These are phyloP conservation scores for Rhizopogon rudus DNA, from an alignment of 768 basidiomycete genomes.

Conservation along the genomic window DNA sequence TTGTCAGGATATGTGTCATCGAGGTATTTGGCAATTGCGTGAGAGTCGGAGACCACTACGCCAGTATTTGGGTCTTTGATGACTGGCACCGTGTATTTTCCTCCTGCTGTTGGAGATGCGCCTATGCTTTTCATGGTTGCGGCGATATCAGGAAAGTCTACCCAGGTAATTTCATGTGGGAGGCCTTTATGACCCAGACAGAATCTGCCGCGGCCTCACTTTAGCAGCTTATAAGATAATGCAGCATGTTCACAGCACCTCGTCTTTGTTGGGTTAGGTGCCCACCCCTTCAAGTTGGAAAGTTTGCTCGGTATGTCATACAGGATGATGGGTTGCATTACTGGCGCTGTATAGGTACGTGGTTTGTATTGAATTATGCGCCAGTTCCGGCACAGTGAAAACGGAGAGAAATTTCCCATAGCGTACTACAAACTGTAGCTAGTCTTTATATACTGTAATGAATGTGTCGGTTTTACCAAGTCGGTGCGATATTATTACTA, in stretches of 20 bases:
- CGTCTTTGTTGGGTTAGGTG: neutral
- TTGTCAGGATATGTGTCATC: conserved; percentile 38
- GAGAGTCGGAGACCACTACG: conserved; percentile 33
- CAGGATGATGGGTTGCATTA: conserved; percentile 1
- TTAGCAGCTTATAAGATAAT: neutral
- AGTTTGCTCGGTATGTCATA: neutral
- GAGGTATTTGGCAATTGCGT: conserved; percentile 41
- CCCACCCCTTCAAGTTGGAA: neutral
- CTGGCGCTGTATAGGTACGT: neutral
- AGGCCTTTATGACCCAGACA: conserved; percentile 31
- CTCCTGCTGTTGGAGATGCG: neutral
- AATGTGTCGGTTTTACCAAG: too few relatives aligned
- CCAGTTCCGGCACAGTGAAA: too few relatives aligned
- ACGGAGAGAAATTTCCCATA: too few relatives aligned
- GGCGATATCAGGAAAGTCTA: conserved; percentile 46
- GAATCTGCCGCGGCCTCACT: conserved; percentile 8
- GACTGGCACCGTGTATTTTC: conserved; percentile 38
- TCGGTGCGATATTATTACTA: too few relatives aligned
- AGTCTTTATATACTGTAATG: too few relatives aligned
- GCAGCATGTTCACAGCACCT: neutral
- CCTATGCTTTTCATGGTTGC: neutral
- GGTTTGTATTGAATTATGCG: too few relatives aligned
- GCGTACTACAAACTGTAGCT: too few relatives aligned
- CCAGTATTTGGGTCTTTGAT: conserved; percentile 38
- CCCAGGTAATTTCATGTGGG: conserved; percentile 41